Evolutionary conservation across 140 eudicot genomes (phyloP).

Genomic region (Senecio squalidus): DNA sequence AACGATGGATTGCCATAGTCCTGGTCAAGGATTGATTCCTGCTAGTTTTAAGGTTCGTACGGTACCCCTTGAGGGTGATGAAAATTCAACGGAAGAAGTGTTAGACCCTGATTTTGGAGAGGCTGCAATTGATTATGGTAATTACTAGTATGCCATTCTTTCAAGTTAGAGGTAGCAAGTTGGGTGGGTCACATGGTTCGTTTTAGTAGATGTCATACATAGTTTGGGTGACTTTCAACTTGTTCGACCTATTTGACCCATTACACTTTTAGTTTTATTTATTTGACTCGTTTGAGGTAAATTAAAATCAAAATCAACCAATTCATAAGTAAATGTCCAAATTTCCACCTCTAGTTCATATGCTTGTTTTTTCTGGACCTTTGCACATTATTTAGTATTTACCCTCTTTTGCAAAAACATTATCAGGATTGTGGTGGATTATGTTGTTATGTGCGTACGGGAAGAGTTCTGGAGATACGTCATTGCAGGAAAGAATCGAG

Average conservation of each 20-base stretch:
- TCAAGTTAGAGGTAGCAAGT: neutral
- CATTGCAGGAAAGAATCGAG: slow-evolving; percentile 59
- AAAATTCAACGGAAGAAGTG: slow-evolving; percentile 58
- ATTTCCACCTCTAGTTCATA: neutral
- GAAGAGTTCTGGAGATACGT: slow-evolving; percentile 50
- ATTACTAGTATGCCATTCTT: neutral
- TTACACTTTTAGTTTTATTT: neutral
- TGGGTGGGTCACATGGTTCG: neutral
- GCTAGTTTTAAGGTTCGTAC: slow-evolving; percentile 94
- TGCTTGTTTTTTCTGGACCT: neutral
- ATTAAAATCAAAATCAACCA: neutral
- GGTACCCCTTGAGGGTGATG: slow-evolving; percentile 59
- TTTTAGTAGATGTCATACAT: neutral
- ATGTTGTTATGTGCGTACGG: slow-evolving; percentile 72
- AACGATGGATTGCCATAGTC: slow-evolving; percentile 87
- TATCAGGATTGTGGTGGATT: slow-evolving; percentile 77
- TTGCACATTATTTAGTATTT: neutral
- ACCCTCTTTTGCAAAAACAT: neutral
- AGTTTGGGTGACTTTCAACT: neutral
- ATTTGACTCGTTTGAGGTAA: neutral
- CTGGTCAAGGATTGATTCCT: slow-evolving; percentile 89
- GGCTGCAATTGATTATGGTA: slow-evolving; percentile 89
- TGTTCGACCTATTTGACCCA: neutral
- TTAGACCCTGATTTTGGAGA: slow-evolving; percentile 89
- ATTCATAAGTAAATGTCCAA: neutral